A percentile compares a stretch with the other conserved stretches of the same genome.
Evolutionary conservation across 192 early-diverging fungal species (phyloP).

Genomic region (Backusella westeae): DNA sequence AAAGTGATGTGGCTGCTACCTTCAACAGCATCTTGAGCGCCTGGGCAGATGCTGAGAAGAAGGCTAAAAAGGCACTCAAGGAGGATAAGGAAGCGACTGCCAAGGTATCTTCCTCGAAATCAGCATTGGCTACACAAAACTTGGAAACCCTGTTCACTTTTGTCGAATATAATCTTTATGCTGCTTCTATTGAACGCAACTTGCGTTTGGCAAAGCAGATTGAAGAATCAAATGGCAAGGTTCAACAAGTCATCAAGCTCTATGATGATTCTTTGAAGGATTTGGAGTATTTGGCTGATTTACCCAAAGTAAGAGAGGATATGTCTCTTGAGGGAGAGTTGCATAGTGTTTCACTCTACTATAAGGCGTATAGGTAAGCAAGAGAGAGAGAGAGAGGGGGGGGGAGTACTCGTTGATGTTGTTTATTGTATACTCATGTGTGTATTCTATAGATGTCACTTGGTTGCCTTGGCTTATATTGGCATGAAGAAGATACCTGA

Average conservation of each 20-base stretch:
- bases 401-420: neutral
- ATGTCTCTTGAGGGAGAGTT: constrained; percentile 44
- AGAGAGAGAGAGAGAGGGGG: neutral
- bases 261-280: constrained; percentile 56
- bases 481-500: constrained; percentile 43
- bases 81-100: constrained; percentile 62
- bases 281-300: constrained; percentile 52
- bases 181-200: constrained; percentile 56
- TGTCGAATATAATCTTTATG: constrained; percentile 55
- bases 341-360: constrained; percentile 45
- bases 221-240: constrained; percentile 42
- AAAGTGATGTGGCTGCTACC: constrained; percentile 39
- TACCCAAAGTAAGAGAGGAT: constrained; percentile 50
- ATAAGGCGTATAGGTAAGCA: constrained; percentile 58
- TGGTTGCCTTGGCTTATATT: constrained; percentile 54
- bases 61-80: constrained; percentile 57
- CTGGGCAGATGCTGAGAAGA: constrained; percentile 59
- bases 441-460: constrained; percentile 39
- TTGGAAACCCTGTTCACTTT: constrained; percentile 55
- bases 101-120: constrained; percentile 70
- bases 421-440: neutral
- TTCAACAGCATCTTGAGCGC: constrained; percentile 57
- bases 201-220: constrained; percentile 45
- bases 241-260: constrained; percentile 63
- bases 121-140: constrained; percentile 53